Base-by-base conservation (phyloP, 2,329 filamentous ascomycete species). In the Colletotrichum limetticola region DNA sequence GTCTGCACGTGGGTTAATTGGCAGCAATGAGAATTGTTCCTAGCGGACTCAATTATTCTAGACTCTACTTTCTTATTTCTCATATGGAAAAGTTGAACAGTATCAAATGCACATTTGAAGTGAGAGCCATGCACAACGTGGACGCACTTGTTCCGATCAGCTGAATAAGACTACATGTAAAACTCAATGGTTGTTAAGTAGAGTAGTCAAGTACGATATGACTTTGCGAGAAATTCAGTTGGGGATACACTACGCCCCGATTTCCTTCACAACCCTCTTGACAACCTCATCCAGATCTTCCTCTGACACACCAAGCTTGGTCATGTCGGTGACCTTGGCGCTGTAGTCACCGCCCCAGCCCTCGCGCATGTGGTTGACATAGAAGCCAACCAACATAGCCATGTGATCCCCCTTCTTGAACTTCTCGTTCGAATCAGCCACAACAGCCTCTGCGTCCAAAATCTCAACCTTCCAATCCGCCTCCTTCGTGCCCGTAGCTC, bases 401-500 rank as follows among this genome's bases (percentile, higher is more conserved):
- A 83, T 71, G 0, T 85, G 90, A 1, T 87, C 89, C n/a, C 90
- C 85, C 77, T 88, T 80, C 55, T 82, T 76, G 1, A 83, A 80
- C 0, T 79, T 75, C 80, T 91, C 86, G 30, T 67, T 57, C 0
- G 49, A 42, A 4, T 82, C 79, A 72, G 85, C 89, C 24, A 90
- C 85, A 77, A 88, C 80, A 49, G 82, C 75, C 1, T 83, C 80
- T 0, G 79, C 75, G 80, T 91, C 86, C 8, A 85, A 79, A n/a
- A 83, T 76, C 3, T 78, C 83, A 67, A 74, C 64, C 53, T 66
- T 60, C 92, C 92, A 94, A 76, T 93, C 91, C 0, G 80, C 81
- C 53, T 91, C 88, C 1, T 82, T 87, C 0, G 87, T 90, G 0
- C 87, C 86, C 0, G 88, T 88, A 4, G 91, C 91, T 0, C 87